Conservation (phyloP, 1,139 yeast genomes). For the Pichia sp. region DNA sequence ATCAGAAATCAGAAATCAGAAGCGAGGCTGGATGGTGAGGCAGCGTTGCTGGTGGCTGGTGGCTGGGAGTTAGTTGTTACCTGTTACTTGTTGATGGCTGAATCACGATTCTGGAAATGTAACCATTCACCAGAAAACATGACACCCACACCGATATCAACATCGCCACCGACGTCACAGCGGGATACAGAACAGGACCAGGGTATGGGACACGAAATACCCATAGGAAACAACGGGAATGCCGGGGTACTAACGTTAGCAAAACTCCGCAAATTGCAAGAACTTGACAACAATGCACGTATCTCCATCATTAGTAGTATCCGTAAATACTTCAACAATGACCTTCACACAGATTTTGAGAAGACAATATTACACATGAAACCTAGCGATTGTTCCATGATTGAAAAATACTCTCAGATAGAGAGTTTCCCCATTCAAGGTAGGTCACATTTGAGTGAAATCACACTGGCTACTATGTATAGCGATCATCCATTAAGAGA, state of each 20-base stretch:
- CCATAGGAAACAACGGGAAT: no score
- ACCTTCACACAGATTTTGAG: conserved; percentile 30
- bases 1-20: no score
- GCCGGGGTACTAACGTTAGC: conserved; percentile 9
- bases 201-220: no score
- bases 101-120: no score
- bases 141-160: no score
- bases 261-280: conserved; percentile 16
- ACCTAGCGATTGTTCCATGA: conserved; percentile 50
- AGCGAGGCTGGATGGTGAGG: no score
- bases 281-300: conserved; percentile 9
- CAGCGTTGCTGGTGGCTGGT: no score
- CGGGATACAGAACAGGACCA: no score
- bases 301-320: conserved; percentile 6
- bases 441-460: conserved; percentile 28
- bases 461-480: conserved; percentile 38
- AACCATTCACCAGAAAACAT: no score
- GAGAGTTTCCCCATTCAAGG: conserved; percentile 31
- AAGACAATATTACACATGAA: conserved; percentile 34
- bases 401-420: conserved; percentile 40
- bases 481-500: conserved; percentile 49
- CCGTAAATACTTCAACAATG: conserved; percentile 13
- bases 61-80: no score
- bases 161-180: no score
- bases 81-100: no score